Conservation (phyloP, 2,329 filamentous ascomycete species). For the Elsinoe perseae region DNA sequence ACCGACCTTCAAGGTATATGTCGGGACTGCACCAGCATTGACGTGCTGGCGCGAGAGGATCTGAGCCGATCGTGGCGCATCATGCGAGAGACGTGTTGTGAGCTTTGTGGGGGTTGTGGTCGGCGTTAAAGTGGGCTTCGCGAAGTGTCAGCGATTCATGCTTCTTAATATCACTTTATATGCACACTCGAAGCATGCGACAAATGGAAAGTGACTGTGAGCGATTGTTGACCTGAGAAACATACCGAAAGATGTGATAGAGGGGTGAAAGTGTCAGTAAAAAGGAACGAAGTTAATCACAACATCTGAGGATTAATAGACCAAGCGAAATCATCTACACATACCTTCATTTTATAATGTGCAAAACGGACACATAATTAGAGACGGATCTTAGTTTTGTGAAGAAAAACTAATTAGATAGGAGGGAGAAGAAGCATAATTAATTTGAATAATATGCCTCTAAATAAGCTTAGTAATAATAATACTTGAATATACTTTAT, state of each 20-base stretch:
- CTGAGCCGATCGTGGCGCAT: constrained; percentile 23
- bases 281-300: not conserved
- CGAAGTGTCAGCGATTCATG: not conserved
- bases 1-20: constrained; percentile 27
- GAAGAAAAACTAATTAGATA: not conserved
- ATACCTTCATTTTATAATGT: too few species aligned
- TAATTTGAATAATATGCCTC: too few species aligned
- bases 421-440: not conserved
- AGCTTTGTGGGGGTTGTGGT: not conserved
- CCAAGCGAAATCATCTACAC: too few species aligned
- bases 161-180: not conserved
- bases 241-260: too few species aligned
- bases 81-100: not conserved
- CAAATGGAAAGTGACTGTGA: too few species aligned
- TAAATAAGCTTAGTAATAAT: not conserved
- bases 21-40: constrained; percentile 17
- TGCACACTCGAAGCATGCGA: not conserved
- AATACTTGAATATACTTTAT: not conserved
- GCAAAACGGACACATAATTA: too few species aligned
- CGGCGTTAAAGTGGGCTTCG: not conserved
- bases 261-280: not conserved
- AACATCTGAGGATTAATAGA: too few species aligned
- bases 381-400: not conserved
- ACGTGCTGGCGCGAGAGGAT: constrained; percentile 25
- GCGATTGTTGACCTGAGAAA: too few species aligned